Evolutionary conservation across 257 asterid species (phyloP), one percentile per base, ranked within the genome.

Genomic region (Mitragyna speciosa): DNA sequence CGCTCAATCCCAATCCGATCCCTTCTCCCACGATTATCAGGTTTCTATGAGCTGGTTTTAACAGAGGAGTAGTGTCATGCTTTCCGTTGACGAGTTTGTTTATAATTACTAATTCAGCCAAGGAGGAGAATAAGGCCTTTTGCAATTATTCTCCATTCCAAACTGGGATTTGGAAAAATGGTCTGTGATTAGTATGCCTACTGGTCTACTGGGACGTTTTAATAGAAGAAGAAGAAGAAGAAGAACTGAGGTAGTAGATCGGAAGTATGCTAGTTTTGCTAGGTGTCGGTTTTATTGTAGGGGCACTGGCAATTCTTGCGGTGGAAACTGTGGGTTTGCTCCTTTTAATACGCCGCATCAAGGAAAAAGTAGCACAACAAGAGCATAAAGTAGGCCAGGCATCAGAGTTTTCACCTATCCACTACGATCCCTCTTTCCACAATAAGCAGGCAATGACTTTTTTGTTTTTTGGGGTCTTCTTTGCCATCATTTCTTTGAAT

Each of bases 241-340:
- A 64, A 64, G 36, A 28, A 26, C 19, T 54, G 74, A 36, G 63
- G 73, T 64, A 48, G 80, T 14, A 28, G 83, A 89, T 45, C 49
- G 11, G 49, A 45, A 45, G 49, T 45, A 45, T 92, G 91, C 82
- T 86, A 85, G 39, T 92, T 79, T 81, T 88, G 63, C 70, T 91
- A 87, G 61, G 89, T 28, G 19, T 77, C 16, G 93, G 84, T 73
- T 96, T 93, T 89, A 74, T 92, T 71, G 39, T 87, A 16, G 99
- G 98, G 81, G 98, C 87, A 52, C 73, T 92, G 54, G 76, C 93
- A n/a, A 88, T 87, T 76, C 73, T 95, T n/a, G 94, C 83, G 36
- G n/a, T 87, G 72, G 96, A 95, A 88, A 92, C 80, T 78, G 69
- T 80, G 9, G 92, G 85, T 6, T 36, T 92, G 28, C 82, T 93